Conservation (phyloP, 257 asterid genomes). For the Voacanga thouarsii region DNA sequence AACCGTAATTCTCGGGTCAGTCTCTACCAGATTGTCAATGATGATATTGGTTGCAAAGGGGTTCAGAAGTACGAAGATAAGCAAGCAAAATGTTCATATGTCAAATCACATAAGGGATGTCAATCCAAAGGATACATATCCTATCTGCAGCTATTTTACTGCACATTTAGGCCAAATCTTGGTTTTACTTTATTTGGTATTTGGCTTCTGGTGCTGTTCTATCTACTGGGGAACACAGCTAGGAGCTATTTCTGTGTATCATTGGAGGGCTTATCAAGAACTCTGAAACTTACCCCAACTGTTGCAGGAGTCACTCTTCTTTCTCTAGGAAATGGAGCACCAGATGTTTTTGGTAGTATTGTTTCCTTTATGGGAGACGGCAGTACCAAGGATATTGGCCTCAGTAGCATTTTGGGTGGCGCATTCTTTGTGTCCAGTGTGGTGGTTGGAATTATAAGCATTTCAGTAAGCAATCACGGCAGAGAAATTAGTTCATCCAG, state of each 20-base stretch:
- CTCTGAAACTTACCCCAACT: slow-evolving; percentile 25
- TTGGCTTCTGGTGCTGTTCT: slow-evolving; percentile 35
- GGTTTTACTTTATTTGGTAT: slow-evolving; percentile 16
- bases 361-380: slow-evolving; percentile 28
- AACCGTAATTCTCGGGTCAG: neutral
- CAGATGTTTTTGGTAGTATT: slow-evolving; percentile 27
- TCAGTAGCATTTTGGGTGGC: slow-evolving; percentile 26
- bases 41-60: slow-evolving; percentile 22
- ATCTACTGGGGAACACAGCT: slow-evolving; percentile 35
- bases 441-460: slow-evolving; percentile 22
- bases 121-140: slow-evolving; percentile 28
- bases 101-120: slow-evolving; percentile 28
- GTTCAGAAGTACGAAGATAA: slow-evolving; percentile 2
- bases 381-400: slow-evolving; percentile 20
- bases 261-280: slow-evolving; percentile 24
- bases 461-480: slow-evolving; percentile 5
- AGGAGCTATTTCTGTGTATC: slow-evolving; percentile 35
- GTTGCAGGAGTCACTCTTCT: slow-evolving; percentile 36
- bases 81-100: slow-evolving; percentile 25
- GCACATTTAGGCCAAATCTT: slow-evolving; percentile 27
- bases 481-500: slow-evolving; percentile 6
- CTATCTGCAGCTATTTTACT: slow-evolving; percentile 32
- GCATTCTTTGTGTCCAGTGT: slow-evolving; percentile 18
- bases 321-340: slow-evolving; percentile 39
- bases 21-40: neutral